Evolutionary conservation across 306 rosid genomes (phyloP).

Genomic region (Sicyos edulis): DNA sequence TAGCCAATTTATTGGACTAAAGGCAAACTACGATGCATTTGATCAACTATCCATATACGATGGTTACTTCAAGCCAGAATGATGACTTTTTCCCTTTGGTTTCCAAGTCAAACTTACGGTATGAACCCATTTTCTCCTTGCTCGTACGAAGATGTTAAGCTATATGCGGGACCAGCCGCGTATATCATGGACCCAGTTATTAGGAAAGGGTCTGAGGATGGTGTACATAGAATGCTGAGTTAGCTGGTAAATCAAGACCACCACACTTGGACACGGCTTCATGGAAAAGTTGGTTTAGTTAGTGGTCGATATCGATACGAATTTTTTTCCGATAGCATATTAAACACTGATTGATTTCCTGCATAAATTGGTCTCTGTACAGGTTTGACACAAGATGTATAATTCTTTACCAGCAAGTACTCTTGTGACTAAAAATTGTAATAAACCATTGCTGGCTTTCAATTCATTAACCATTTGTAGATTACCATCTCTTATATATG

Average conservation of each 20-base stretch:
- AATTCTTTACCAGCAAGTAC: constrained; percentile 20
- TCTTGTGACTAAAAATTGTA: neutral
- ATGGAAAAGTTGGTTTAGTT: neutral
- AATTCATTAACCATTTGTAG: neutral
- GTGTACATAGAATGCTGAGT: constrained; percentile 21
- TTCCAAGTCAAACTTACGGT: constrained; percentile 6
- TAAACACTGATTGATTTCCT: constrained; percentile 1
- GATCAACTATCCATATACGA: constrained; percentile 73
- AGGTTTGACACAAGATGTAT: constrained; percentile 13
- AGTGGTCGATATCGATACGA: neutral
- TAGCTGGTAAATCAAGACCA: constrained; percentile 11
- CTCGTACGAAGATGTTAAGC: neutral
- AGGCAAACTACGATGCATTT: constrained; percentile 89
- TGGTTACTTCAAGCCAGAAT: constrained; percentile 64
- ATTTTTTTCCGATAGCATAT: neutral
- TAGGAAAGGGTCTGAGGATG: constrained; percentile 18
- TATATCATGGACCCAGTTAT: neutral
- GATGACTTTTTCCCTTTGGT: constrained; percentile 11
- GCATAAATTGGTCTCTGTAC: constrained; percentile 15
- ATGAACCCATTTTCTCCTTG: neutral
- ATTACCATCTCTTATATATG: neutral
- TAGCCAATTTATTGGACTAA: constrained; percentile 83
- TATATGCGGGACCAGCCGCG: neutral
- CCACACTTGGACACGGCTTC: neutral
- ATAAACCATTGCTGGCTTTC: constrained; percentile 11